Evolutionary conservation across 1,284 basidiomycete genomes (phyloP).

Genomic region (Coniophora puteana): DNA sequence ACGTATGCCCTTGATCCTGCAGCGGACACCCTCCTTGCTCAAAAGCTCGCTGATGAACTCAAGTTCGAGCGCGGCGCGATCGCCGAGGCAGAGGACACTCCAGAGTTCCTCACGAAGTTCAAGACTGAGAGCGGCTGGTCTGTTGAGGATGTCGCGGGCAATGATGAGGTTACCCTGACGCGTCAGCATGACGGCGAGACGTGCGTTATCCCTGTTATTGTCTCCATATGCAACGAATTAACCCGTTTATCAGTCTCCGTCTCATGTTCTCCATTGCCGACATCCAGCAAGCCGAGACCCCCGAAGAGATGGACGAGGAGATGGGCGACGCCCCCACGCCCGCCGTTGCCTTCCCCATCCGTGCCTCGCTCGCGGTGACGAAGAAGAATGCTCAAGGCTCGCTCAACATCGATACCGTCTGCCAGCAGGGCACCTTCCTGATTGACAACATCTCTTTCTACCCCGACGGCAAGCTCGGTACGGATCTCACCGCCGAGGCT

Average conservation of each 20-base stretch:
- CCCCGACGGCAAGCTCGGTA: constrained; percentile 68
- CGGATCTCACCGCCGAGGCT: constrained; percentile 80
- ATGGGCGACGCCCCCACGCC: constrained; percentile 38
- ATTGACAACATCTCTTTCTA: constrained; percentile 92
- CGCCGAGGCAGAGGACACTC: constrained; percentile 45
- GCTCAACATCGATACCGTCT: constrained; percentile 77
- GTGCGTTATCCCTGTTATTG: constrained; percentile 42
- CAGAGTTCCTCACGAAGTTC: constrained; percentile 81
- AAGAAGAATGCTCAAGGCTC: constrained; percentile 67
- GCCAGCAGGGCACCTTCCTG: constrained; percentile 81
- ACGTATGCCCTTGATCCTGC: constrained; percentile 8
- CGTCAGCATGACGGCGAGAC: constrained; percentile 91
- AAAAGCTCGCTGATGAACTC: constrained; percentile 82
- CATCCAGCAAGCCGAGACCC: constrained; percentile 48
- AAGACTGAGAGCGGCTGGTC: constrained; percentile 74
- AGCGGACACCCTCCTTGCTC: constrained; percentile 74
- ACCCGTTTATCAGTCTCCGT: constrained; percentile 52
- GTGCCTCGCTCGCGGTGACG: constrained; percentile 78
- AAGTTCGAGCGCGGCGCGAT: constrained; percentile 71
- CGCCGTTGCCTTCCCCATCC: constrained; percentile 61
- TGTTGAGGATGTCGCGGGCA: constrained; percentile 71
- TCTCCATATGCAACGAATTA: background rate
- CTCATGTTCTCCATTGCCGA: constrained; percentile 84
- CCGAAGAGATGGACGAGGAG: constrained; percentile 35
- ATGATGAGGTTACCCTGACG: constrained; percentile 80